phyloP scores from a whole-genome alignment of 2,329 filamentous ascomycete species.

The Alternaria sp. region DNA sequence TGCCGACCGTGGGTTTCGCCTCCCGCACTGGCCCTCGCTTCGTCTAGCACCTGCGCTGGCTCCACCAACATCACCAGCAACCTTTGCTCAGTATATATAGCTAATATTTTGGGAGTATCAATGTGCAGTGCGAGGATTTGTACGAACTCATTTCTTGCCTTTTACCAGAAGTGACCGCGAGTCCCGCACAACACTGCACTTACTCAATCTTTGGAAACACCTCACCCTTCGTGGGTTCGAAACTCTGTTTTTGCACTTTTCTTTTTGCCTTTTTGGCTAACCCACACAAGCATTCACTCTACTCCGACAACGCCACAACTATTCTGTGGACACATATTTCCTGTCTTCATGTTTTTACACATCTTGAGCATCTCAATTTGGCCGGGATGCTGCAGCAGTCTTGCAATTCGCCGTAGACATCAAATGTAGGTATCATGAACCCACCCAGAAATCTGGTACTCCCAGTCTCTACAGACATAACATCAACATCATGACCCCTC shows the following conservation, averaged over 20 bases:
- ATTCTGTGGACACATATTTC: not conserved
- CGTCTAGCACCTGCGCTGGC: not conserved
- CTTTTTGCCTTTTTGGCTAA: constrained; percentile 3
- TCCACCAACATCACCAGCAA: not conserved
- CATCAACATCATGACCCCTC: not conserved
- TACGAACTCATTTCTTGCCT: constrained; percentile 77
- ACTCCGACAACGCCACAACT: not conserved
- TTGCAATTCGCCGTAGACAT: not conserved
- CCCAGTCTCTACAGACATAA: not conserved
- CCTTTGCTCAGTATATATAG: not conserved
- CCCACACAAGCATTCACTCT: not conserved
- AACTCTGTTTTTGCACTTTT: constrained; percentile 46
- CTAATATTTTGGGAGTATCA: not conserved
- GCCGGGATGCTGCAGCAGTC: not conserved
- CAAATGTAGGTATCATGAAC: not conserved
- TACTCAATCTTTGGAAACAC: constrained; percentile 62
- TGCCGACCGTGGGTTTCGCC: not conserved
- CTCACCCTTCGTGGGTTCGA: constrained; percentile 49
- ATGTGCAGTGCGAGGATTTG: constrained; percentile 72
- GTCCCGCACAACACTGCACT: constrained; percentile 65
- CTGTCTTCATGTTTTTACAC: not conserved
- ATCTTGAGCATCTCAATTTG: not conserved
- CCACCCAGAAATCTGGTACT: not conserved
- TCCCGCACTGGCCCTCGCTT: not conserved
- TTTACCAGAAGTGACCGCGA: constrained; percentile 83